Percentiles rank a stretch among this genome's conserved stretches.
These are phyloP conservation scores for Kwoniella bestiolae DNA, from an alignment of 768 basidiomycete genomes.

Conservation along the genomic window DNA sequence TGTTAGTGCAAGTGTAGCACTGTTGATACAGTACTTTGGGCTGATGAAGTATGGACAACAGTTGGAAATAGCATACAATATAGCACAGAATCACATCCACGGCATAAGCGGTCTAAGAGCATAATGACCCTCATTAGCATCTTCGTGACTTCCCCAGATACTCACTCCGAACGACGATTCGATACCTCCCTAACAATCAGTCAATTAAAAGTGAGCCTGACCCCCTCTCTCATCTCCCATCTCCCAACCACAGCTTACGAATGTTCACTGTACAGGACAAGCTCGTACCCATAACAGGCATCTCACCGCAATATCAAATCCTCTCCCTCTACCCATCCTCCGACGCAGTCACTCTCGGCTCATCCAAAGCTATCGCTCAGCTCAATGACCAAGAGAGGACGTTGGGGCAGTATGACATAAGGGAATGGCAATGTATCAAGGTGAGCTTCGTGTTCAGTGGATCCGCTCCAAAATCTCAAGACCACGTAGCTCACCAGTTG, in stretches of 20 bases:
- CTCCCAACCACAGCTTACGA: conserved; percentile 32
- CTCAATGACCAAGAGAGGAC: conserved; percentile 71
- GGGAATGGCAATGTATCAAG: conserved; percentile 79
- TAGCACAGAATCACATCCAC: not conserved
- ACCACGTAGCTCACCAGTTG: not conserved
- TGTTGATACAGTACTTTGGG: not conserved
- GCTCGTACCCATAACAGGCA: conserved; percentile 89
- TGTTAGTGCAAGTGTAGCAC: not conserved
- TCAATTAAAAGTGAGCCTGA: conserved; percentile 73
- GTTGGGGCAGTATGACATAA: conserved; percentile 74
- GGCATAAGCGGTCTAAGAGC: not conserved
- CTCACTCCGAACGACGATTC: conserved; percentile 83
- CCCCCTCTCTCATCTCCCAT: not conserved
- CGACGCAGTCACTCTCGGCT: conserved; percentile 54
- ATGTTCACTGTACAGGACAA: conserved; percentile 63
- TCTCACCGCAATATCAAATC: conserved; percentile 72
- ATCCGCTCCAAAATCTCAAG: not conserved
- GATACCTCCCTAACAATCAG: conserved; percentile 74
- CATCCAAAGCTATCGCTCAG: conserved; percentile 60
- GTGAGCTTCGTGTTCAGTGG: conserved; percentile 59
- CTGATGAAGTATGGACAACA: too few relatives aligned
- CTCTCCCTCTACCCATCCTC: conserved; percentile 70
- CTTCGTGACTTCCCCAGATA: conserved; percentile 83
- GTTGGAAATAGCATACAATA: not conserved
- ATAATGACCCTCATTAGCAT: conserved; percentile 62